Evolutionary conservation across 345 rosid species (phyloP).

Genomic region (Iberis pinnata): DNA sequence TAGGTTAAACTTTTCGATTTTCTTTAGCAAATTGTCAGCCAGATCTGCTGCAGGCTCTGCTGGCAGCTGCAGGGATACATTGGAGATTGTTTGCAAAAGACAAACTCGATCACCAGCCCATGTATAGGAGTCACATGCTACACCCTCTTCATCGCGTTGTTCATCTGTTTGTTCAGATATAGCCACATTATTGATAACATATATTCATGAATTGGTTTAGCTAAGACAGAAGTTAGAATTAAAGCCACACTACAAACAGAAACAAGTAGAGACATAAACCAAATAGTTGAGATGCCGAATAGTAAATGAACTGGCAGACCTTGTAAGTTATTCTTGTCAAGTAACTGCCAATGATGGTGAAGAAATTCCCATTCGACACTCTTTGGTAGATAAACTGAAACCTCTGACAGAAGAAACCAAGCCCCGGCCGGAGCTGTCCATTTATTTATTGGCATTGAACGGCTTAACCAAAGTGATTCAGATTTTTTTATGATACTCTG

Average conservation of each 20-base stretch:
- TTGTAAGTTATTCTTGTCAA: constrained; percentile 51
- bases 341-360: constrained; percentile 81
- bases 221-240: not conserved
- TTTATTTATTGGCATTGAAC: constrained; percentile 59
- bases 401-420: constrained; percentile 95
- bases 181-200: constrained; percentile 8
- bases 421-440: constrained; percentile 97
- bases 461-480: constrained; percentile 74
- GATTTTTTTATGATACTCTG: constrained; percentile 71
- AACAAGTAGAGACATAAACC: constrained; percentile 9
- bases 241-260: constrained; percentile 4
- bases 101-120: constrained; percentile 92
- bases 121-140: constrained; percentile 47
- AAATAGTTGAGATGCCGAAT: not conserved
- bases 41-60: constrained; percentile 80
- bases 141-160: constrained; percentile 35
- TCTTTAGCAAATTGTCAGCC: constrained; percentile 70
- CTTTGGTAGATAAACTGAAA: constrained; percentile 58
- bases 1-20: constrained; percentile 72
- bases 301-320: constrained; percentile 25
- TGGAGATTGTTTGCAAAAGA: constrained; percentile 84
- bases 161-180: constrained; percentile 24
- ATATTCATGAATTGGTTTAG: constrained; percentile 1
- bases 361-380: constrained; percentile 92
- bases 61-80: constrained; percentile 80